These are phyloP conservation scores for Amylocystis lapponica DNA, from an alignment of 768 basidiomycete species.

Conservation along the genomic window DNA sequence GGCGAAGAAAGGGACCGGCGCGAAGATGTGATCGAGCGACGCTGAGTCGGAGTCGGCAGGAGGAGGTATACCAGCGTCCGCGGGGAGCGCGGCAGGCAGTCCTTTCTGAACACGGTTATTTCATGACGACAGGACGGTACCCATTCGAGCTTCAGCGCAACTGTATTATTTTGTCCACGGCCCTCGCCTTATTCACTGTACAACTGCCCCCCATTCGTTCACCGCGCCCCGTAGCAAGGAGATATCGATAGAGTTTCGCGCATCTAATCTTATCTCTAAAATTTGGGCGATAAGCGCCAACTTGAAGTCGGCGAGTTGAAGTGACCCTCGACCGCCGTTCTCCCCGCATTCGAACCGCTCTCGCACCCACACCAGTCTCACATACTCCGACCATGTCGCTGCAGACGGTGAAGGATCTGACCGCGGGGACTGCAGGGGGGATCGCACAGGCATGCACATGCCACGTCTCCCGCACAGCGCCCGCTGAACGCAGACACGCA, in stretches of 20 bases:
- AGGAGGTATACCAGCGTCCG: constrained; percentile 8
- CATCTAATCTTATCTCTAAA: constrained; percentile 23
- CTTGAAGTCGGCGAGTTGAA: constrained; percentile 14
- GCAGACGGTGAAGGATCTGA: constrained; percentile 82
- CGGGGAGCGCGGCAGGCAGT: constrained; percentile 7
- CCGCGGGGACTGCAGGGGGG: constrained; percentile 88
- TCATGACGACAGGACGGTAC: constrained; percentile 12
- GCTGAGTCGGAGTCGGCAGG: too few relatives aligned
- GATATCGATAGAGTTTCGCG: background rate
- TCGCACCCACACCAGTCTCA: background rate
- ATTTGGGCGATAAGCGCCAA: constrained; percentile 8
- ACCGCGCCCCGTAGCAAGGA: background rate
- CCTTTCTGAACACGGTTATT: constrained; percentile 1
- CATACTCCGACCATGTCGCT: background rate
- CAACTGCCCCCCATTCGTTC: background rate
- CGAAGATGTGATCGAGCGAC: constrained; percentile 55
- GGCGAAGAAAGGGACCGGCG: constrained; percentile 28
- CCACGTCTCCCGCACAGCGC: background rate
- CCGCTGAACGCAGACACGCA: constrained; percentile 20
- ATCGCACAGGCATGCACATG: constrained; percentile 65
- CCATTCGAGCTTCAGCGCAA: constrained; percentile 6
- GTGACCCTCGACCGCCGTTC: constrained; percentile 1
- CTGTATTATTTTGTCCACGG: constrained; percentile 1
- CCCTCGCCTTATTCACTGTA: too few relatives aligned
- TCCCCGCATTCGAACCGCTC: background rate